Evolutionary conservation across 352 stramenopile genomes (phyloP).

Genomic region (Albugo laibachii): DNA sequence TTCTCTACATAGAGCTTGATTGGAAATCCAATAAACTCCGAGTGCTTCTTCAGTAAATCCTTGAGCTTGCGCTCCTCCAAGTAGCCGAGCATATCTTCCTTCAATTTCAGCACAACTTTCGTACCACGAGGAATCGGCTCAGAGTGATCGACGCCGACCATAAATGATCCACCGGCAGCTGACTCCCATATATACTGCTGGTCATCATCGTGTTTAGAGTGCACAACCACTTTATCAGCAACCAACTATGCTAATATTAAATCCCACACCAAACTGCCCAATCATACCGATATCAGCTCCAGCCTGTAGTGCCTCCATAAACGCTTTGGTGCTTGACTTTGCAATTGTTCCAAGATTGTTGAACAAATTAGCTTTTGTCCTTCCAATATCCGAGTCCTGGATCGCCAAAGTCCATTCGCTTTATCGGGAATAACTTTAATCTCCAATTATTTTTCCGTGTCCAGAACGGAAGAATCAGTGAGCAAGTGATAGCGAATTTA

Average conservation of each 20-base stretch:
- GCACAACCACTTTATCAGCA: slow-evolving; percentile 95
- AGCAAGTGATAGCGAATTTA: slow-evolving; percentile 96
- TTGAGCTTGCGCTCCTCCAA: slow-evolving; percentile 97
- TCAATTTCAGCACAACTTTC: slow-evolving; percentile 93
- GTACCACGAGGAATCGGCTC: slow-evolving; percentile 83
- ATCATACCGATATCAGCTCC: slow-evolving; percentile 99
- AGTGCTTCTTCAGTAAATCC: slow-evolving; percentile 99
- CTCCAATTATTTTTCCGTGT: slow-evolving; percentile 93
- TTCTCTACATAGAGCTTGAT: slow-evolving; percentile 99
- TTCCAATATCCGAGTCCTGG: slow-evolving; percentile 97
- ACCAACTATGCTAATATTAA: slow-evolving; percentile 99
- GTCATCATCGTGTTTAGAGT: slow-evolving; percentile 98
- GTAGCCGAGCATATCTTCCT: slow-evolving; percentile 99
- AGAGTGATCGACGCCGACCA: slow-evolving; percentile 79
- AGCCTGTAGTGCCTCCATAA: slow-evolving; percentile 97
- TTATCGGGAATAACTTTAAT: slow-evolving; percentile 99
- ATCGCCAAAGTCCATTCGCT: slow-evolving; percentile 98
- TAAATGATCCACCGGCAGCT: slow-evolving; percentile 95
- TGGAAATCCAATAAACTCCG: slow-evolving; percentile 99
- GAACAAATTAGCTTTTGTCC: slow-evolving; percentile 98
- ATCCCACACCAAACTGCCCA: slow-evolving; percentile 99
- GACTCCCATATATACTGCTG: slow-evolving; percentile 96
- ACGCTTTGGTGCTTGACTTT: slow-evolving; percentile 99
- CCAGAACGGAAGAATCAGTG: slow-evolving; percentile 90
- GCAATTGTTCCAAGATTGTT: slow-evolving; percentile 99